Percentiles rank a stretch among this genome's conserved stretches.
Evolutionary conservation across 2,329 filamentous ascomycete species (phyloP).

Genomic region (Grosmannia huntii): DNA sequence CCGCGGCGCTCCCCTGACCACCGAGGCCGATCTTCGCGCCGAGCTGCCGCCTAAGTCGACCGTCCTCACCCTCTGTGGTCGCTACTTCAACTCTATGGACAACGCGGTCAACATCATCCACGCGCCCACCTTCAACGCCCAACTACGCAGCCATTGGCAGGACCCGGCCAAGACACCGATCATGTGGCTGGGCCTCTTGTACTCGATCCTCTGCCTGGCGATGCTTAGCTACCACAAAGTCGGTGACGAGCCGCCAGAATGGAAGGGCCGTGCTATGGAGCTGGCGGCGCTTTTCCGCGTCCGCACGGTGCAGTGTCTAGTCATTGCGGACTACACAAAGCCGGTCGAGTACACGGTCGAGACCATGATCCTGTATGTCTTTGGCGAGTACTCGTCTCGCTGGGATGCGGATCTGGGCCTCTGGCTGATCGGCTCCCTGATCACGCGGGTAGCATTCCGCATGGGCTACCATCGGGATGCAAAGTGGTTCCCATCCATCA

Average conservation of each 20-base stretch:
- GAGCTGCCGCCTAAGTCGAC: conserved; percentile 70
- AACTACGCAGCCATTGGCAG: conserved; percentile 54
- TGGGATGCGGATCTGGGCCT: conserved; percentile 62
- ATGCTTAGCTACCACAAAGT: conserved; percentile 70
- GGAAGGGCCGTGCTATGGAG: conserved; percentile 52
- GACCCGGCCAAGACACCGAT: conserved; percentile 59
- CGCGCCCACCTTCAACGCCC: conserved; percentile 70
- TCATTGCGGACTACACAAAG: conserved; percentile 65
- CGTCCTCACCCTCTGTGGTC: conserved; percentile 71
- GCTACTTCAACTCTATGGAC: conserved; percentile 80
- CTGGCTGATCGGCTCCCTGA: conserved; percentile 42
- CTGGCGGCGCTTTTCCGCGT: conserved; percentile 52
- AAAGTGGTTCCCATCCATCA: conserved; percentile 58
- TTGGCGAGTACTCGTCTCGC: conserved; percentile 60
- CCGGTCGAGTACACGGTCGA: conserved; percentile 66
- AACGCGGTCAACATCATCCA: conserved; percentile 64
- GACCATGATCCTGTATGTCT: conserved; percentile 61
- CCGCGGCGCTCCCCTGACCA: conserved; percentile 59
- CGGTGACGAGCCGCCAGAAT: conserved; percentile 68
- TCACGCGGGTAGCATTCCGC: conserved; percentile 46
- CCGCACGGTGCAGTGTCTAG: conserved; percentile 65
- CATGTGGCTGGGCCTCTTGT: conserved; percentile 69
- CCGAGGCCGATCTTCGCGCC: conserved; percentile 64
- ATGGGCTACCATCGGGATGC: conserved; percentile 73
- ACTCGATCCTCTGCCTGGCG: conserved; percentile 62